Evolutionary conservation across 2,329 filamentous ascomycete species (phyloP).

Genomic region (Mycosphaerella arachidis): DNA sequence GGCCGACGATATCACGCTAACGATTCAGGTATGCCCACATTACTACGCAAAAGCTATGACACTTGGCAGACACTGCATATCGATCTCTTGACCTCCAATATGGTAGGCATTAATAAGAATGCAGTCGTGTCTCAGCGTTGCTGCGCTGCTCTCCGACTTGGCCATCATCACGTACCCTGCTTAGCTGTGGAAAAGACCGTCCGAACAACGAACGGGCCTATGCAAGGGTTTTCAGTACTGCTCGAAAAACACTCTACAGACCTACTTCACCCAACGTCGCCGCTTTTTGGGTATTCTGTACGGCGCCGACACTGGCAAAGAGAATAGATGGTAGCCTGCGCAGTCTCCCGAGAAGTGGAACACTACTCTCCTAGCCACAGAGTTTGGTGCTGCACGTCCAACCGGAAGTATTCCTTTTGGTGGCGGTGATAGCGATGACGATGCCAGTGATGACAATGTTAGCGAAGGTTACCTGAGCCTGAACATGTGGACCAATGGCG

Average conservation of each 20-base stretch:
- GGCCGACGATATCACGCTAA: too few relatives aligned
- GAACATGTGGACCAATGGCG: constrained; percentile 9
- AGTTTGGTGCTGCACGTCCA: background rate
- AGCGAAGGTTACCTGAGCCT: constrained; percentile 10
- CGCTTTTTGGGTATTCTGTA: constrained; percentile 15
- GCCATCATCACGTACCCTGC: background rate
- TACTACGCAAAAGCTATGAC: too few relatives aligned
- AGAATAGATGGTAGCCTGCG: constrained; percentile 13
- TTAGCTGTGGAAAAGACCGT: constrained; percentile 9
- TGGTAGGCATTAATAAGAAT: too few relatives aligned
- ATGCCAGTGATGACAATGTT: background rate
- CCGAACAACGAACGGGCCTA: constrained; percentile 3
- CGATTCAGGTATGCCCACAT: too few relatives aligned
- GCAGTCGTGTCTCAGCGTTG: too few relatives aligned
- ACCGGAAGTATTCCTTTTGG: background rate
- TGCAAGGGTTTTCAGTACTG: constrained; percentile 8
- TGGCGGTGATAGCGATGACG: too few relatives aligned
- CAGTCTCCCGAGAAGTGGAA: background rate
- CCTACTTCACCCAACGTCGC: constrained; percentile 9
- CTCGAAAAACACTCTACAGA: constrained; percentile 4
- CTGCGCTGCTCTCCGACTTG: too few relatives aligned
- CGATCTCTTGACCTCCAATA: too few relatives aligned
- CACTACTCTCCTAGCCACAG: background rate
- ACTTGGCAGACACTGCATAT: too few relatives aligned
- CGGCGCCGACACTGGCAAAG: constrained; percentile 10